Base-by-base conservation (phyloP, 2,329 filamentous ascomycete genomes). In the Berkeleyomyces rouxiae region DNA sequence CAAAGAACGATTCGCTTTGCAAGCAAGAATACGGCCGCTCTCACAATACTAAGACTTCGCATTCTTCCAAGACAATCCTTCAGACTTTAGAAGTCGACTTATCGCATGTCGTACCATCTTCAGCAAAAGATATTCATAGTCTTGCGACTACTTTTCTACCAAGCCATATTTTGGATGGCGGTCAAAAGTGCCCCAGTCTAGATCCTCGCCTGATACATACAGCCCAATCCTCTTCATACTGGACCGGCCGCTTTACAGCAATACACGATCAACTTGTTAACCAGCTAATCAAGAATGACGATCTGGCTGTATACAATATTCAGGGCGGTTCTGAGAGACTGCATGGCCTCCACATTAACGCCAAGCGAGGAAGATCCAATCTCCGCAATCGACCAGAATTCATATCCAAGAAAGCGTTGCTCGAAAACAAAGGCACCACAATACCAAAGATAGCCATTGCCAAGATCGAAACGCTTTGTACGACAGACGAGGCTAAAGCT, bases 221-320 rank as follows among this genome's bases (percentile, higher is more conserved):
- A 0, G 74, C 78, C 1, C 76, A 79, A 67, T 71, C 76, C 4
- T 75, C 77, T 1, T 70, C 74, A 2, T 86, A 84, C 70, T 87
- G 84, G 84, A 74, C 77, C 9, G 84, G 84, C 16, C 80, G 84
- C 46, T 84, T 85, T 68, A 72, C 77, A 59, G 72, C 80, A 1
- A 70, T 85, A 0, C 75, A 79, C 59, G 82, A 86, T 70, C 76
- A 46, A 13, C 47, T 62, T 36, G 63, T 62, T 40, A 75, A 33
- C 16, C 60, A 65, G 61, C 36, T 65, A 33, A 62, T 65, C 51
- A 57, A 65, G 36, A 43, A 65, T 16, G 46, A 65, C 39, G 58
- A 61, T 33, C 57, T 65, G 42, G 63, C 57, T 42, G 40, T 65
- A 31, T 65, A 65, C 49, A 61, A 65, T n/a, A 59, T 57, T 58